A percentile compares a stretch with the other conserved stretches of the same genome.
These are phyloP conservation scores for Trichoderma sp. DNA, from an alignment of 2,329 filamentous ascomycete genomes.

Conservation along the genomic window DNA sequence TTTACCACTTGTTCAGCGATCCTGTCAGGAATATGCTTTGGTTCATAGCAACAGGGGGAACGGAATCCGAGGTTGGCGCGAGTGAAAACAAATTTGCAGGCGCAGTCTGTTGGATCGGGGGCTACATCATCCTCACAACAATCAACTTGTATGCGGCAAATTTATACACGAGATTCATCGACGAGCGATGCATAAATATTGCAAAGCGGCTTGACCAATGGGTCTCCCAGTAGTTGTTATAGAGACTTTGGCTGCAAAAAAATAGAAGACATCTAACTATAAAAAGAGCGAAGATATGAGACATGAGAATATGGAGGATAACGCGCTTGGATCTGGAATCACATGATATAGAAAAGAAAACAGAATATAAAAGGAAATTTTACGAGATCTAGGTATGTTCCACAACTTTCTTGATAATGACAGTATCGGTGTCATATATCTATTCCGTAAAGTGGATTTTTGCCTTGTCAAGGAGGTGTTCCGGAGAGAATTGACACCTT, in stretches of 20 bases:
- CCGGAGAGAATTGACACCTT: not conserved
- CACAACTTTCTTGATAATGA: not conserved
- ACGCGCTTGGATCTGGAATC: too few species aligned
- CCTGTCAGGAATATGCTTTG: not conserved
- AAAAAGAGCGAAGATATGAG: too few species aligned
- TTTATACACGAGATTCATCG: constrained; percentile 2
- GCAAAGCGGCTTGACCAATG: constrained; percentile 8
- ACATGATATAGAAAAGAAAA: not conserved
- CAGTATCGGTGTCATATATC: not conserved
- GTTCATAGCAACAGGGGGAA: constrained; percentile 4
- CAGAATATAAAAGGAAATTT: not conserved
- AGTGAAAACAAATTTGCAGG: not conserved
- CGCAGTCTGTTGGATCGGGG: constrained; percentile 7
- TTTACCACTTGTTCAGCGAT: constrained; percentile 11
- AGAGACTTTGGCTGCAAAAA: too few species aligned
- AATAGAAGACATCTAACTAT: too few species aligned
- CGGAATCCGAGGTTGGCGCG: not conserved
- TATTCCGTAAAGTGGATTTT: not conserved
- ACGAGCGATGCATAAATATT: constrained; percentile 15
- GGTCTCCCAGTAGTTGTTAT: not conserved
- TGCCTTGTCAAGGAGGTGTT: not conserved
- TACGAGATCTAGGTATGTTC: not conserved
- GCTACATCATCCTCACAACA: constrained; percentile 3
- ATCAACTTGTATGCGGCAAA: constrained; percentile 11
- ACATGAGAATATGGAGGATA: too few species aligned